Percentiles rank a stretch among this genome's conserved stretches.
These are phyloP conservation scores for Ogataea hybrid DNA, from an alignment of 1,139 yeast genomes.

Conservation along the genomic window DNA sequence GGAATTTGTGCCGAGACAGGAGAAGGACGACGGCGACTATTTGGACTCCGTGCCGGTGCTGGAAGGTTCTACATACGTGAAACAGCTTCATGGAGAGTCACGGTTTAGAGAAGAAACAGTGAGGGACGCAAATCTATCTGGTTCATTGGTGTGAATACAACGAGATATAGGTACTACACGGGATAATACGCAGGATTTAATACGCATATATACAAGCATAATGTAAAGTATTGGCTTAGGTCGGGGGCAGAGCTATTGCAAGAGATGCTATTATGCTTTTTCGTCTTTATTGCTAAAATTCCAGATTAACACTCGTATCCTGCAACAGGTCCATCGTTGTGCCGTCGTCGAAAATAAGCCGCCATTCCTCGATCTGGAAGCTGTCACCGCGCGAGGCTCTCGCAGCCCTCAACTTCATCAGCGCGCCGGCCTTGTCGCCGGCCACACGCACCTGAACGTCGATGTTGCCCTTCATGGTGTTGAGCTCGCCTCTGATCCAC, in stretches of 20 bases:
- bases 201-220: constrained; percentile 6
- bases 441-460: constrained; percentile 68
- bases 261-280: not conserved
- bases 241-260: no score
- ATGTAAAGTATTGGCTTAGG: not conserved
- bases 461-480: constrained; percentile 78
- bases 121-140: not conserved
- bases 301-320: constrained; percentile 45
- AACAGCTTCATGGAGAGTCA: constrained; percentile 22
- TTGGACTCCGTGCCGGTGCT: constrained; percentile 7
- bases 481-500: constrained; percentile 84
- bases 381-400: constrained; percentile 56
- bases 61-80: constrained; percentile 22
- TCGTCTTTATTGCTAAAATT: constrained; percentile 11
- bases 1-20: not conserved
- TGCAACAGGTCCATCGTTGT: constrained; percentile 48
- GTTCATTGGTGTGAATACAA: not conserved
- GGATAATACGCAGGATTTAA: not conserved
- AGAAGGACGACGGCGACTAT: constrained; percentile 2
- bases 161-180: no score
- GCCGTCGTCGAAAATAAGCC: constrained; percentile 43
- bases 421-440: constrained; percentile 53
- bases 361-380: constrained; percentile 61
- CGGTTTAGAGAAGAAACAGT: constrained; percentile 6
- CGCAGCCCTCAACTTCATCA: constrained; percentile 59